Percentiles rank a stretch among this genome's conserved stretches.
Evolutionary conservation across 441 rosid species (phyloP).

Genomic region (Biscutella auriculata): DNA sequence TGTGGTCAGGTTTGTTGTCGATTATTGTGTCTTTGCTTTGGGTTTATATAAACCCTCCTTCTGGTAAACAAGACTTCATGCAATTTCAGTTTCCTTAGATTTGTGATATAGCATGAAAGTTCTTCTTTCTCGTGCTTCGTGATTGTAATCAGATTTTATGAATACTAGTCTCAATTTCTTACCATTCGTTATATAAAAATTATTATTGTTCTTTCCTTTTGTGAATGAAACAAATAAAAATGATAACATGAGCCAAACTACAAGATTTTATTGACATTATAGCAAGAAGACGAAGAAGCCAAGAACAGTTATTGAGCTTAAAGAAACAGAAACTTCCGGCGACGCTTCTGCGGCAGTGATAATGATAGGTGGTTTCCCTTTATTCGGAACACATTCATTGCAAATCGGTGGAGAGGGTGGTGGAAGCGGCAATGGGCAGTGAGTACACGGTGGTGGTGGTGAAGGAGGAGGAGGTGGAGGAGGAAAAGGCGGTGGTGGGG

Average conservation of each 20-base stretch:
- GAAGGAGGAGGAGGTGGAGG: conserved; percentile 28
- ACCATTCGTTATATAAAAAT: too few relatives aligned
- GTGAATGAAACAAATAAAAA: too few relatives aligned
- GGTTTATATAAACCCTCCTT: conserved; percentile 21
- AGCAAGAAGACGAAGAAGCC: neutral
- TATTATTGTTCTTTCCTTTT: too few relatives aligned
- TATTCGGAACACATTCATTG: conserved; percentile 16
- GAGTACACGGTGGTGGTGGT: conserved; percentile 23
- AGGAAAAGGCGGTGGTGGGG: conserved; percentile 21
- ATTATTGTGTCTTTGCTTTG: conserved; percentile 24
- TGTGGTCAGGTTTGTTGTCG: conserved; percentile 26
- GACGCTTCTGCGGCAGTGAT: conserved; percentile 15
- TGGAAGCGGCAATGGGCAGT: conserved; percentile 26
- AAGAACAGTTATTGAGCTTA: neutral
- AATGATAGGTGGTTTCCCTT: conserved; percentile 19
- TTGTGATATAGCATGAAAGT: conserved; percentile 12
- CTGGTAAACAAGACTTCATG: conserved; percentile 32
- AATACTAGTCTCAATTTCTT: too few relatives aligned
- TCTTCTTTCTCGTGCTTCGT: conserved; percentile 19
- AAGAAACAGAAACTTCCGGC: neutral
- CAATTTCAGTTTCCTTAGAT: conserved; percentile 55
- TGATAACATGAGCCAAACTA: too few relatives aligned
- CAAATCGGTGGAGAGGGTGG: conserved; percentile 9
- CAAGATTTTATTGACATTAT: too few relatives aligned
- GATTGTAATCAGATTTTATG: conserved; percentile 16